Conservation (phyloP, 192 early-diverging fungal genomes). For the Chytriomyces hyalinus region DNA sequence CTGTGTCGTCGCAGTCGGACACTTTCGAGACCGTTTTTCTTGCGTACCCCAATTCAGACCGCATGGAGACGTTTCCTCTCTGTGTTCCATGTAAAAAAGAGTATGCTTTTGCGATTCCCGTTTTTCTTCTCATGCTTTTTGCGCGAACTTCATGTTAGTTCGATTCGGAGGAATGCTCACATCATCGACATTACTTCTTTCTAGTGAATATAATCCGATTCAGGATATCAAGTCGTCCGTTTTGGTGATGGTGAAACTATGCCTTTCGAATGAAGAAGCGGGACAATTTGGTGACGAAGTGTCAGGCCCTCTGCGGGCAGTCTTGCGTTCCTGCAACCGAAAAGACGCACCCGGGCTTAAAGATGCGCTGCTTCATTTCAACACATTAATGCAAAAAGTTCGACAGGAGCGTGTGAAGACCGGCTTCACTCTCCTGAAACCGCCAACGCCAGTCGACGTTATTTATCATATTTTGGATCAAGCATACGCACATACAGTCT, state of each 20-base stretch:
- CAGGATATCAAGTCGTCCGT: conserved; percentile 79
- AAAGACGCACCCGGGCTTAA: conserved; percentile 70
- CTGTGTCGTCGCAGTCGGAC: background rate
- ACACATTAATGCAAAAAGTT: conserved; percentile 59
- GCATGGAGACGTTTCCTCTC: conserved; percentile 35
- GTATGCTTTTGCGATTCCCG: conserved; percentile 22
- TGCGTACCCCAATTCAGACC: conserved; percentile 47
- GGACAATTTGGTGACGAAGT: conserved; percentile 66
- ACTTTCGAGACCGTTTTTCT: conserved; percentile 40
- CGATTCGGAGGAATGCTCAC: background rate
- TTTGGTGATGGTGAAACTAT: conserved; percentile 67
- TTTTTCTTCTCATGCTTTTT: conserved; percentile 48
- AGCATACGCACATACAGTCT: conserved; percentile 85
- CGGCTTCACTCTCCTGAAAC: conserved; percentile 7
- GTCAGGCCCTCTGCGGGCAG: conserved; percentile 72
- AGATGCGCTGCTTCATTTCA: conserved; percentile 74
- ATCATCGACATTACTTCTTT: conserved; percentile 38
- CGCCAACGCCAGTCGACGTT: conserved; percentile 63
- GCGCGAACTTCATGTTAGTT: no score
- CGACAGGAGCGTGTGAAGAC: conserved; percentile 36
- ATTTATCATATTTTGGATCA: conserved; percentile 87
- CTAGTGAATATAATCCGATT: conserved; percentile 78
- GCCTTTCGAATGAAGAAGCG: conserved; percentile 48
- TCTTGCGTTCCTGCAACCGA: conserved; percentile 79
- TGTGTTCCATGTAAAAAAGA: background rate